These are phyloP conservation scores for Xylaria sp. DNA, from an alignment of 2,329 filamentous ascomycete species.

Conservation along the genomic window DNA sequence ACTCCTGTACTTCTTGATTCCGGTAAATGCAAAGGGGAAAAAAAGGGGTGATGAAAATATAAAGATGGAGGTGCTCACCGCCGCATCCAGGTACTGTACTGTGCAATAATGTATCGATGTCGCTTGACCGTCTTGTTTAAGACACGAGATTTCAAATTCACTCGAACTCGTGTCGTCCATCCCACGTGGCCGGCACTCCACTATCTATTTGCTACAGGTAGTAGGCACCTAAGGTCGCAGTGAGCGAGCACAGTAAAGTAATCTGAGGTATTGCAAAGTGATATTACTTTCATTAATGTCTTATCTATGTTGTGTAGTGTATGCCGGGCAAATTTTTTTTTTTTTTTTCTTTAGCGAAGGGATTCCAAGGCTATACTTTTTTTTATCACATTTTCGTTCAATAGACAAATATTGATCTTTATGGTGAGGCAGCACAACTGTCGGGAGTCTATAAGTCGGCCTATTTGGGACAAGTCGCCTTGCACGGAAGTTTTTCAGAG, in stretches of 20 bases:
- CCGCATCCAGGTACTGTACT: conserved; percentile 1
- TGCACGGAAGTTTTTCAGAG: neutral
- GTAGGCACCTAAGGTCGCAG: conserved; percentile 1
- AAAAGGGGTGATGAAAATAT: conserved; percentile 15
- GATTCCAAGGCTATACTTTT: neutral
- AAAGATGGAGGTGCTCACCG: conserved; percentile 29
- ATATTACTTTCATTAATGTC: neutral
- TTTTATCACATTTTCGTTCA: conserved; percentile 6
- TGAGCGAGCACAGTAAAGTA: conserved; percentile 7
- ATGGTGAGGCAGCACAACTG: neutral
- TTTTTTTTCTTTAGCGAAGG: neutral
- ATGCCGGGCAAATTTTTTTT: neutral
- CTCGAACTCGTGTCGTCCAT: conserved; percentile 30
- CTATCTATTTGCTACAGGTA: conserved; percentile 43
- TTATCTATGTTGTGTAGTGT: neutral
- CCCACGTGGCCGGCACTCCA: conserved; percentile 44
- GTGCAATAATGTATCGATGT: neutral
- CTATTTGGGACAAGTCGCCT: neutral
- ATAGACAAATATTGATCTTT: neutral
- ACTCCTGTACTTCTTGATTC: neutral
- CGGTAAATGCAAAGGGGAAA: neutral
- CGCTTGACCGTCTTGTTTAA: conserved; percentile 16
- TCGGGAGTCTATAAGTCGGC: conserved; percentile 4
- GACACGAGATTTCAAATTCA: conserved; percentile 29
- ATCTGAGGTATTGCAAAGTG: conserved; percentile 17